Base-by-base conservation (phyloP, 768 basidiomycete species). In the Sarcomyxa edulis region DNA sequence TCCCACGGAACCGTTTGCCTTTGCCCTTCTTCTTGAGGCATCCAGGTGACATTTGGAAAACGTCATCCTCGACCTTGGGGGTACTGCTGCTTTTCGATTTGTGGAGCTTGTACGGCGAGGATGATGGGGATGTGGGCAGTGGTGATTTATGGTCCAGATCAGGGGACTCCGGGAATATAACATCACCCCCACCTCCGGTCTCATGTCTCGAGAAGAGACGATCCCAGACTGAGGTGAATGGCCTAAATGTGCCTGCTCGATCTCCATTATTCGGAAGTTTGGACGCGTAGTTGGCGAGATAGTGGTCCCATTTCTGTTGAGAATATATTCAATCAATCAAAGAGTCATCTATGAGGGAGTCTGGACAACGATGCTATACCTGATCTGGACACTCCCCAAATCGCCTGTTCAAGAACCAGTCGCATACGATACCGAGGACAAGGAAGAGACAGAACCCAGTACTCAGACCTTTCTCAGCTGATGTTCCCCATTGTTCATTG, bases 371-470 rank as follows among this genome's bases (percentile, higher is more conserved):
- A 28, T 5, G 22, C 55, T 64, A 19, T 42, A 78, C 79, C 71
- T 84, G 71, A 48, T 84, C 81, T 10, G 82, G 82, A 57, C 76
- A 77, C 48, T 81, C 80, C 15, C 81, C 83, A 20, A 80, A 63
- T 59, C 66, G 69, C 35, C 56, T 53, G 21, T 61, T 59, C 29
- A 84, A 56, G n/a, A 68, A 61, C 73, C 72, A 84, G 50, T 86
- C 82, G 14, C 51, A 57, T 0, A 50, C 56, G 7, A 66, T 59
- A 1, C 83, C 83, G 8, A 59, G 26, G 9, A 55, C 48, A 11
- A 77, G 52, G 34, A 83, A 66, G 20, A 82, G 51, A 40, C 70
- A 74, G 50, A 66, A 81, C 7, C 67, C 71, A 3, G 76, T 76
- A 45, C 68, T 78, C 16, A 84, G 60, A 1, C 74, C 80, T 40